A percentile compares a stretch with the other conserved stretches of the same genome.
Conservation (phyloP, 805 yeast species). For the Millerago galiae region DNA sequence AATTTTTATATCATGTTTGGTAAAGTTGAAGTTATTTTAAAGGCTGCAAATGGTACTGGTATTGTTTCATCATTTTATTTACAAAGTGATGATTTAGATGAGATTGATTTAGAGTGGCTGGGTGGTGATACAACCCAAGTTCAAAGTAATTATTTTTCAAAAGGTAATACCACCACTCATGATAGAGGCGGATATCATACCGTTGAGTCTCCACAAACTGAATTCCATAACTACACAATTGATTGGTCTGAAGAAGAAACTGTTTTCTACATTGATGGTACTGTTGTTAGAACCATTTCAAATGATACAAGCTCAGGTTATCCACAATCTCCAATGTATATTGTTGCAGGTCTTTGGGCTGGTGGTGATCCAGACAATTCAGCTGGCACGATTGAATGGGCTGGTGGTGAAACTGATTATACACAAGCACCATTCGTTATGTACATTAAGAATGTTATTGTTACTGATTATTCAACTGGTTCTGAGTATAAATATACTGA, state of each 20-base stretch:
- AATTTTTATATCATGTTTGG: conserved; percentile 88
- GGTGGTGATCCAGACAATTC: conserved; percentile 68
- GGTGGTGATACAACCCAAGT: conserved; percentile 74
- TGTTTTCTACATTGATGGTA: conserved; percentile 71
- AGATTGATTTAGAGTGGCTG: conserved; percentile 82
- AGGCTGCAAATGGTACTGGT: conserved; percentile 75
- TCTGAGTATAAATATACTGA: conserved; percentile 48
- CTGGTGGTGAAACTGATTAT: conserved; percentile 70
- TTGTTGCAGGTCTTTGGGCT: conserved; percentile 70
- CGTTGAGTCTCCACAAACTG: conserved; percentile 48
- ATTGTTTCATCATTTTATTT: conserved; percentile 75
- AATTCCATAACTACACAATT: conserved; percentile 71
- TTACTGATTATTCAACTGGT: conserved; percentile 70
- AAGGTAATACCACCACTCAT: conserved; percentile 71
- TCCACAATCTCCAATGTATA: conserved; percentile 87
- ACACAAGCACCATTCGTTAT: conserved; percentile 61
- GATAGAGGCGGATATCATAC: conserved; percentile 73
- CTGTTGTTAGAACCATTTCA: conserved; percentile 53
- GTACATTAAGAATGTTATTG: conserved; percentile 50
- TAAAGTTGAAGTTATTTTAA: conserved; percentile 60
- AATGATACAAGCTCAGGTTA: conserved; percentile 57
- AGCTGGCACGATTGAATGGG: conserved; percentile 74
- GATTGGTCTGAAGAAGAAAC: conserved; percentile 72
- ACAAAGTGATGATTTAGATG: conserved; percentile 83
- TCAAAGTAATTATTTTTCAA: conserved; percentile 75